Conservation (phyloP, 1,139 yeast genomes). For the Candida anutae region DNA sequence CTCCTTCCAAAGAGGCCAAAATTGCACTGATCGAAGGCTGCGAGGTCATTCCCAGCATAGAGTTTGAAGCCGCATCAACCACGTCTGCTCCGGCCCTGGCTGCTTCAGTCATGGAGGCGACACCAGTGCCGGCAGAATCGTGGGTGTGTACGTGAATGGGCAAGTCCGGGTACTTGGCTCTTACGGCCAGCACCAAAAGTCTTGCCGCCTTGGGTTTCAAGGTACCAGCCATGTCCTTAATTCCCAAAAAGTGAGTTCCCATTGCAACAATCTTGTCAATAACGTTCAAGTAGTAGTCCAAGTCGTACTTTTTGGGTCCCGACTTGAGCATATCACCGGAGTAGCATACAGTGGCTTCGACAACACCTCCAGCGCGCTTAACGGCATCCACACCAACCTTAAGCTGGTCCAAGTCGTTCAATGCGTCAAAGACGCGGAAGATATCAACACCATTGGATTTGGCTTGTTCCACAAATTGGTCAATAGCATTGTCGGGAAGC, state of each 20-base stretch:
- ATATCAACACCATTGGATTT: slow-evolving; percentile 94
- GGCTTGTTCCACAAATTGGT: slow-evolving; percentile 91
- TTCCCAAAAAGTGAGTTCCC: slow-evolving; percentile 97
- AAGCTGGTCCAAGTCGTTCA: slow-evolving; percentile 92
- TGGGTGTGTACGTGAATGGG: slow-evolving; percentile 99
- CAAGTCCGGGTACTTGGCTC: slow-evolving; percentile 82
- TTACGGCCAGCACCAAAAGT: slow-evolving; percentile 66
- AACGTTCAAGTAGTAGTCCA: slow-evolving; percentile 76
- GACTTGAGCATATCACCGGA: slow-evolving; percentile 97
- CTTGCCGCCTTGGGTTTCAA: slow-evolving; percentile 92
- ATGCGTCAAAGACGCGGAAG: slow-evolving; percentile 95
- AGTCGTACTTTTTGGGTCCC: slow-evolving; percentile 82
- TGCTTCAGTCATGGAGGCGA: slow-evolving; percentile 90
- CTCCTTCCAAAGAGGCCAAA: slow-evolving; percentile 87
- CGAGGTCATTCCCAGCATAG: slow-evolving; percentile 97
- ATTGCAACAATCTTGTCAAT: slow-evolving; percentile 78
- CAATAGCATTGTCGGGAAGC: slow-evolving; percentile 96
- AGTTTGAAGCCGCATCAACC: slow-evolving; percentile 94
- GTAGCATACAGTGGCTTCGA: slow-evolving; percentile 96
- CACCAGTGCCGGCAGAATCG: slow-evolving; percentile 99
- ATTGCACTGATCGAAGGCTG: slow-evolving; percentile 95
- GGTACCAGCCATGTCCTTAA: slow-evolving; percentile 99
- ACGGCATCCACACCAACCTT: slow-evolving; percentile 98
- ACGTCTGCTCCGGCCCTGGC: slow-evolving; percentile 97
- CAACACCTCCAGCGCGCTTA: slow-evolving; percentile 96